These are phyloP conservation scores for Coprinopsis strossmayeri DNA, from an alignment of 768 basidiomycete genomes.

Conservation along the genomic window DNA sequence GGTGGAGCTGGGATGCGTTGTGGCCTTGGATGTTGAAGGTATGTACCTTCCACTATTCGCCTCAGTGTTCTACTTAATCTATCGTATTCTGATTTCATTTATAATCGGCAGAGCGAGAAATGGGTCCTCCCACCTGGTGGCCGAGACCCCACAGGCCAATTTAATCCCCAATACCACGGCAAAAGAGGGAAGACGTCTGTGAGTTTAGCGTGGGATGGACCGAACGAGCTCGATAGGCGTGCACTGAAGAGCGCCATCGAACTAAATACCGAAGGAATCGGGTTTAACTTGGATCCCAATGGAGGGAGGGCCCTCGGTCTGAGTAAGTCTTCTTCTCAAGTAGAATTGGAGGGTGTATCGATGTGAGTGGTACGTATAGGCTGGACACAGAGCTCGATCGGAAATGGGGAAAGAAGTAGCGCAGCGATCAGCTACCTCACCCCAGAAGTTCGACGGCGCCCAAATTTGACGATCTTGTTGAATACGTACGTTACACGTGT, in stretches of 20 bases:
- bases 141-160: constrained; percentile 23
- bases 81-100: no score
- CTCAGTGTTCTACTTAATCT: no score
- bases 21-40: constrained; percentile 23
- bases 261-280: constrained; percentile 13
- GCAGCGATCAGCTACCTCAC: constrained; percentile 7
- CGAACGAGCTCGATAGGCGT: constrained; percentile 4
- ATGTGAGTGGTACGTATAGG: not conserved
- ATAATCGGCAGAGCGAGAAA: constrained; percentile 14
- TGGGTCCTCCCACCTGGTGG: constrained; percentile 20
- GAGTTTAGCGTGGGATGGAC: constrained; percentile 17
- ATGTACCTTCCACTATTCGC: not conserved
- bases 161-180: constrained; percentile 23
- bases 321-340: not conserved
- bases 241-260: constrained; percentile 9
- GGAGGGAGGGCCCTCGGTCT: not conserved
- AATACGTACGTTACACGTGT: constrained; percentile 4
- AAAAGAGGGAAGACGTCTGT: constrained; percentile 18
- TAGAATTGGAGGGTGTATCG: not conserved
- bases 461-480: constrained; percentile 6
- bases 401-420: constrained; percentile 8
- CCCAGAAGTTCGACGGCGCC: constrained; percentile 4
- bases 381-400: constrained; percentile 8
- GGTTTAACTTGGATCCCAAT: not conserved
- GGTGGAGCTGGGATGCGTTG: constrained; percentile 14